Evolutionary conservation across 805 yeast genomes (phyloP), one percentile per base, ranked within the genome.

Genomic region (Scheffersomyces ergatensis): DNA sequence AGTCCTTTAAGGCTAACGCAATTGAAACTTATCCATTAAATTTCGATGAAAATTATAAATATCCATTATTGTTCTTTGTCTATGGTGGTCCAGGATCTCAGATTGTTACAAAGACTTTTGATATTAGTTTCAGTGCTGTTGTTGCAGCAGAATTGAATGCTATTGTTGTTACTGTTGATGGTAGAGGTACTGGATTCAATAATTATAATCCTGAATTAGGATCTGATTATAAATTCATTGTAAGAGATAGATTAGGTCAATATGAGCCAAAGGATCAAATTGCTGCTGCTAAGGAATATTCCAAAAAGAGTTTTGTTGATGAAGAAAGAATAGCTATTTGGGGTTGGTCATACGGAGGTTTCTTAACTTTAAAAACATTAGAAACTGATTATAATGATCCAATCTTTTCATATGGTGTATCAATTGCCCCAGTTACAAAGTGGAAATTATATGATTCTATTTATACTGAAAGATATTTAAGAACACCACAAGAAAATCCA

Each of bases 51-150:
- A 53, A 63, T 7, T 67, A 72, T 52, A 72, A 82, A 58, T 89
- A 92, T 58, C 98, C 98, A 0, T 81, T 93, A 0, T 70, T 93
- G 43, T 92, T 93, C 58, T 89, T 76, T 57, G 89, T 89, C 4
- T 93, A 93, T 57, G 97, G 97, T 17, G 99, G 99, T 0, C 99
- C 99, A 7, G 93, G 89, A 26, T 85, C 96, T 5, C 98, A 93
- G 61, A 70, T 78, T 39, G 97, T 92, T 5, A 67, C 73, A 33
- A 80, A 85, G 46, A 57, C 67, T 12, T 89, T 80, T 54, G 57
- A 76, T 0, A 65, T 85, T 24, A 65, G 72, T 5, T 90, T 89
- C 62, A 85, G 90, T 45, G 77, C 85, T 21, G 82, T 86, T 9
- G 77, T 85, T 31, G 83, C 96, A 0, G 78, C 96, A 1, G 83